Conservation (phyloP, 768 basidiomycete genomes). For the Sporobolomyces phaffii region DNA sequence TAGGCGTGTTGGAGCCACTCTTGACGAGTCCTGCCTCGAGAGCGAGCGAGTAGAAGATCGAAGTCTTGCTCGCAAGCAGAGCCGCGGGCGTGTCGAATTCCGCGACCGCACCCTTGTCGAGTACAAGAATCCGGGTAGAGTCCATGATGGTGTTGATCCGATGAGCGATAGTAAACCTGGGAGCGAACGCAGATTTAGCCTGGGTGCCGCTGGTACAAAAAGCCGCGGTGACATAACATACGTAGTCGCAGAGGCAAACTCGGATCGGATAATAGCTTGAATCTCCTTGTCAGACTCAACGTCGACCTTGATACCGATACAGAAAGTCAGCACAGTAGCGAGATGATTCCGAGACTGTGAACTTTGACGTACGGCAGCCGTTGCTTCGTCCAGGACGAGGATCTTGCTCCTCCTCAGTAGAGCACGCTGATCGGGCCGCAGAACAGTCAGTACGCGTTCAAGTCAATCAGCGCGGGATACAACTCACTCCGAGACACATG, state of each 20-base stretch:
- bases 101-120: slow-evolving; percentile 72
- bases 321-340: not conserved
- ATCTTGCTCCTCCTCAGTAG: slow-evolving; percentile 60
- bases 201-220: too few relatives aligned
- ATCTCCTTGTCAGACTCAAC: slow-evolving; percentile 60
- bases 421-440: slow-evolving; percentile 11
- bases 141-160: slow-evolving; percentile 62
- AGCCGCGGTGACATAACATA: too few relatives aligned
- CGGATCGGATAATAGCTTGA: slow-evolving; percentile 59
- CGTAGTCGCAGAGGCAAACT: slow-evolving; percentile 56
- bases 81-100: slow-evolving; percentile 69
- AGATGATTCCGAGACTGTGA: not conserved
- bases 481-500: slow-evolving; percentile 78
- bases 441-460: not conserved
- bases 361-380: slow-evolving; percentile 21
- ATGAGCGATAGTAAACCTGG: slow-evolving; percentile 55
- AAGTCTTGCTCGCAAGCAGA: slow-evolving; percentile 54
- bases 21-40: slow-evolving; percentile 27
- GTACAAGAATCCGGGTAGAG: slow-evolving; percentile 50
- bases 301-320: slow-evolving; percentile 49
- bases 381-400: slow-evolving; percentile 87
- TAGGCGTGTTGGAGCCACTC: slow-evolving; percentile 19
- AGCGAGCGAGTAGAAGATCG: slow-evolving; percentile 38
- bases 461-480: not conserved
- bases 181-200: not conserved